Percentiles rank a stretch among this genome's conserved stretches.
Conservation (phyloP, 2,329 filamentous ascomycete genomes). For the Stagonosporopsis chrysanthemi region DNA sequence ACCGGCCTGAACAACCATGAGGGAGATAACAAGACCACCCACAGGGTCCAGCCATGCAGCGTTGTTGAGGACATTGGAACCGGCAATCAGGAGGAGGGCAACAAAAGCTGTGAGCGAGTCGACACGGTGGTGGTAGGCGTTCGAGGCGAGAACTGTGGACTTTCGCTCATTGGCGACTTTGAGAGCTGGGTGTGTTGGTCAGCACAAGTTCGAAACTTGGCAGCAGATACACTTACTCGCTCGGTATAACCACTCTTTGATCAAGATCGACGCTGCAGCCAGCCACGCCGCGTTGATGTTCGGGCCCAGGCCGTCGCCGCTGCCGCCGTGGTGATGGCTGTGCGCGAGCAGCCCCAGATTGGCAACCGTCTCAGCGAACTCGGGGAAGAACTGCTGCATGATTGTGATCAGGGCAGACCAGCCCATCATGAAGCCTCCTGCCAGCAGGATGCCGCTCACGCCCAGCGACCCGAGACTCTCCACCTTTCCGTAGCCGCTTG, state of each 20-base stretch:
- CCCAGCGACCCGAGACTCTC: constrained; percentile 93
- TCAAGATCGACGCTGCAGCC: constrained; percentile 83
- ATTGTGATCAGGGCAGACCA: constrained; percentile 68
- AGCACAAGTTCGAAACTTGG: constrained; percentile 12
- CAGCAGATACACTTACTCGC: constrained; percentile 69
- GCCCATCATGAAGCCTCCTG: constrained; percentile 92
- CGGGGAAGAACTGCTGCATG: constrained; percentile 58
- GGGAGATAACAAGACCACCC: constrained; percentile 87
- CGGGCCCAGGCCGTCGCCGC: constrained; percentile 67
- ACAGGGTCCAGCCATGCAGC: constrained; percentile 95
- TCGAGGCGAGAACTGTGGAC: constrained; percentile 93
- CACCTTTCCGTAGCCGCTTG: constrained; percentile 94
- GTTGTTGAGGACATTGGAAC: constrained; percentile 83
- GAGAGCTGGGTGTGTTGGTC: constrained; percentile 70
- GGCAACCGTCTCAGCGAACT: constrained; percentile 52
- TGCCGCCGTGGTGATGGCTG: constrained; percentile 72
- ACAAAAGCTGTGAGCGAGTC: constrained; percentile 96
- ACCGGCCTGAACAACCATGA: constrained; percentile 92
- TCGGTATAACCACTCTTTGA: constrained; percentile 98
- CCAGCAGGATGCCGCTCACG: constrained; percentile 88
- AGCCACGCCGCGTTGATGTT: constrained; percentile 96
- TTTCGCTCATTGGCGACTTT: constrained; percentile 94
- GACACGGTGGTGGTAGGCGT: constrained; percentile 94
- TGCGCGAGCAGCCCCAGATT: constrained; percentile 58
- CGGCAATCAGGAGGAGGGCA: constrained; percentile 85